Evolutionary conservation across 148 eudicot genomes (phyloP).

Genomic region (Agrostemma githago): DNA sequence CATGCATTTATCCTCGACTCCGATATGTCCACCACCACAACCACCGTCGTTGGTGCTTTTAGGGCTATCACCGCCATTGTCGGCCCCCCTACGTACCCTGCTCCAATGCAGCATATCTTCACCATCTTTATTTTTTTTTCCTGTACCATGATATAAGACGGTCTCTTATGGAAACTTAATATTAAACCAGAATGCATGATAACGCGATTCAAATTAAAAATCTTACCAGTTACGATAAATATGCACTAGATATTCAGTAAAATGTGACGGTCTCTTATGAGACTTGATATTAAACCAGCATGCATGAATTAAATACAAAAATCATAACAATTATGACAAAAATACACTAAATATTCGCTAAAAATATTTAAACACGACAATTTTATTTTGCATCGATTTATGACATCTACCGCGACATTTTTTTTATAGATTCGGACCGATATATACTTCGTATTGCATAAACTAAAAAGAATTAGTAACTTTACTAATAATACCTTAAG

Average conservation of each 20-base stretch:
- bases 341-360: not conserved
- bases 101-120: slow-evolving; percentile 65
- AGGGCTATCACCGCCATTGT: slow-evolving; percentile 68
- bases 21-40: slow-evolving; percentile 61
- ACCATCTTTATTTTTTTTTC: slow-evolving; percentile 35
- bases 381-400: not conserved
- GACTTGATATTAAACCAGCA: no score
- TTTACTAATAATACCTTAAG: slow-evolving; percentile 15
- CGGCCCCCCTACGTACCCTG: slow-evolving; percentile 62
- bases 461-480: not conserved
- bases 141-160: not conserved
- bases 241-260: not conserved
- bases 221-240: no score
- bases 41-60: slow-evolving; percentile 47
- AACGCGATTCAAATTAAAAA: not conserved
- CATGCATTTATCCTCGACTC: slow-evolving; percentile 53
- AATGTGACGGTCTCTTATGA: not conserved
- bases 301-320: no score
- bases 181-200: no score
- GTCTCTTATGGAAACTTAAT: no score
- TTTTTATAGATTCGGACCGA: not conserved
- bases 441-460: not conserved
- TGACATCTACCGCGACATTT: not conserved
- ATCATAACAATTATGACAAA: no score
- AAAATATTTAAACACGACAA: no score